Conservation (phyloP, 2,329 filamentous ascomycete genomes). For the Colletotrichum truncatum region DNA sequence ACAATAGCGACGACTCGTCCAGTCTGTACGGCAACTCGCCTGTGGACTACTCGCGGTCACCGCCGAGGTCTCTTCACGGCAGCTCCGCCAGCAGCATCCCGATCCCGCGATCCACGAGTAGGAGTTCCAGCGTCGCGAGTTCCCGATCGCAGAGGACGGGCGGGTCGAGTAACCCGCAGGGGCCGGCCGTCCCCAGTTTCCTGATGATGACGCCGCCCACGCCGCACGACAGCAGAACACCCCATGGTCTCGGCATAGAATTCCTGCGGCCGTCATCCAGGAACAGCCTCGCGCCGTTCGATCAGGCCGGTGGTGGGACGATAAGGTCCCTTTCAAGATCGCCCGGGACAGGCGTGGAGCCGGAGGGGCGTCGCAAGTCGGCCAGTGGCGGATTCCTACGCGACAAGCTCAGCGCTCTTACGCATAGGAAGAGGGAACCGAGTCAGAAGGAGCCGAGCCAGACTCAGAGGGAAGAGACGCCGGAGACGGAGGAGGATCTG, state of each 20-base stretch:
- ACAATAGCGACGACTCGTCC: slow-evolving; percentile 66
- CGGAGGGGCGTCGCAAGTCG: slow-evolving; percentile 35
- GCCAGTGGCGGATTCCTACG: slow-evolving; percentile 43
- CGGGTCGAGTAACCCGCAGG: slow-evolving; percentile 36
- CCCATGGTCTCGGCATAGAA: slow-evolving; percentile 33
- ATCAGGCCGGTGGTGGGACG: slow-evolving; percentile 28
- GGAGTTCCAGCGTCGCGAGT: slow-evolving; percentile 63
- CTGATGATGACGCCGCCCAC: slow-evolving; percentile 59
- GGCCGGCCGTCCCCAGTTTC: slow-evolving; percentile 47
- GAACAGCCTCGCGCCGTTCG: slow-evolving; percentile 33
- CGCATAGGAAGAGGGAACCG: slow-evolving; percentile 34
- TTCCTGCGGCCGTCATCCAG: slow-evolving; percentile 35
- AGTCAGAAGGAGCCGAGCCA: slow-evolving; percentile 30
- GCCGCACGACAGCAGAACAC: slow-evolving; percentile 37
- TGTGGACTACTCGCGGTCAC: slow-evolving; percentile 68
- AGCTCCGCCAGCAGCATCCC: slow-evolving; percentile 59
- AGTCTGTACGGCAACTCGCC: slow-evolving; percentile 62
- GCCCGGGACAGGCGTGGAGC: slow-evolving; percentile 29
- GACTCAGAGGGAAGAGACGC: slow-evolving; percentile 10
- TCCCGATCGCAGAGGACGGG: slow-evolving; percentile 51
- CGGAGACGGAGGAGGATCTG: slow-evolving; percentile 16
- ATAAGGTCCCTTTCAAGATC: slow-evolving; percentile 30
- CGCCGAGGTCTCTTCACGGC: slow-evolving; percentile 61
- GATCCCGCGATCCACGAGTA: slow-evolving; percentile 54
- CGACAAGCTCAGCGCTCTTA: slow-evolving; percentile 45